Evolutionary conservation across 495 filamentous ascomycete species (phyloP).

Genomic region (Tuber brumale): DNA sequence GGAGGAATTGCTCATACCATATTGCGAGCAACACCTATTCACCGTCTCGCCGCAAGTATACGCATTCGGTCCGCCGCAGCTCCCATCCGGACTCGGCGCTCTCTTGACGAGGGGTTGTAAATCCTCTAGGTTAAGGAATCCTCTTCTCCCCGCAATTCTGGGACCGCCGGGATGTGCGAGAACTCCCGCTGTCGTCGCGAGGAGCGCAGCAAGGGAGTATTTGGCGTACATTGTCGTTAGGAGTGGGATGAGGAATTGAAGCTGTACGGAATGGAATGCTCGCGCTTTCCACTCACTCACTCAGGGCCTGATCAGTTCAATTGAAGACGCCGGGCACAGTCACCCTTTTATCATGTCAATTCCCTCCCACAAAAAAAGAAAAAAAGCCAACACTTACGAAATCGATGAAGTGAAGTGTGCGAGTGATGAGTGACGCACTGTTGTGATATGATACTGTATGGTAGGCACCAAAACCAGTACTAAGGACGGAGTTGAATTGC

Average conservation of each 20-base stretch:
- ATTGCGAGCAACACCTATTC: slow-evolving; percentile 31
- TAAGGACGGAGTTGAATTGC: not conserved
- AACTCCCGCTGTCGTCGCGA: not conserved
- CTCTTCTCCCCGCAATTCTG: slow-evolving; percentile 6
- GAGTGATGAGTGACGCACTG: not conserved
- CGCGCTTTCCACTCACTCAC: not conserved
- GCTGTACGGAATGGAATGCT: not conserved
- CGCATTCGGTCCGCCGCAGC: slow-evolving; percentile 29
- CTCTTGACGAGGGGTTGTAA: slow-evolving; percentile 23
- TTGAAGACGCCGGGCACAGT: not conserved
- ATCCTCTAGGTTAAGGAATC: slow-evolving; percentile 22
- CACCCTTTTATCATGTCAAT: not conserved
- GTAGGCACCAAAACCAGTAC: not conserved
- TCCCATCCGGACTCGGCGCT: slow-evolving; percentile 14
- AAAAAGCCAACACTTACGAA: not conserved
- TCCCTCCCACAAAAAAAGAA: not conserved
- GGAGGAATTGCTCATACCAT: slow-evolving; percentile 14
- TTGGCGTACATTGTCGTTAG: not conserved
- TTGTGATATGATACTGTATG: not conserved
- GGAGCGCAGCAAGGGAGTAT: slow-evolving; percentile 1
- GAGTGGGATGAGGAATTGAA: not conserved
- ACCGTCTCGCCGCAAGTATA: slow-evolving; percentile 23
- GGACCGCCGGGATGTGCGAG: not conserved
- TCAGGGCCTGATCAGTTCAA: not conserved
- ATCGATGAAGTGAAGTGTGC: not conserved